Evolutionary conservation across 345 rosid species (phyloP).

Genomic region (Anastatica hierochuntica): DNA sequence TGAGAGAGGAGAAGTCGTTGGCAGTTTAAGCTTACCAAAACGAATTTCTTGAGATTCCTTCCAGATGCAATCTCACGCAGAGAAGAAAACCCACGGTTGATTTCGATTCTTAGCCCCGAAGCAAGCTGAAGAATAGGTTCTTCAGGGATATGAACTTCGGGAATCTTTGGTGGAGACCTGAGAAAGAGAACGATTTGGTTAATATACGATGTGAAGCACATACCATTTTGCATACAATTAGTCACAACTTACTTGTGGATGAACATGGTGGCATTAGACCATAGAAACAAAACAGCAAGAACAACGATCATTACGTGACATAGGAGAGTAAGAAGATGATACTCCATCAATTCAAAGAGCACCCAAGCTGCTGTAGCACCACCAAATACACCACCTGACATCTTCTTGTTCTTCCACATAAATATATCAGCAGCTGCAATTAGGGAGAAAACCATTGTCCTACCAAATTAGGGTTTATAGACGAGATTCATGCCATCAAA

Average conservation of each 20-base stretch:
- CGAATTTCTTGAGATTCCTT: conserved; percentile 89
- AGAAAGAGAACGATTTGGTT: neutral
- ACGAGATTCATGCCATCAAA: too few relatives aligned
- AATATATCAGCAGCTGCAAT: conserved; percentile 69
- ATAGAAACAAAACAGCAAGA: conserved; percentile 42
- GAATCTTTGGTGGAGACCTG: conserved; percentile 70
- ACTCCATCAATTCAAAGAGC: too few relatives aligned
- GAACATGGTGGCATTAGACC: conserved; percentile 84
- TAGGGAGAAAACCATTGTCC: too few relatives aligned
- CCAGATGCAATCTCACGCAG: conserved; percentile 90
- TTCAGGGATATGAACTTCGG: conserved; percentile 69
- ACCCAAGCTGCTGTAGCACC: conserved; percentile 76
- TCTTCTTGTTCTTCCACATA: conserved; percentile 15
- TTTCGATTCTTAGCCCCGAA: conserved; percentile 58
- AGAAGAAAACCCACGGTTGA: conserved; percentile 46
- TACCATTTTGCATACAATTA: too few relatives aligned
- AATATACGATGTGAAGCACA: too few relatives aligned
- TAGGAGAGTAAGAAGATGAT: conserved; percentile 61
- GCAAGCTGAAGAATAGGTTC: conserved; percentile 67
- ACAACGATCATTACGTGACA: conserved; percentile 44
- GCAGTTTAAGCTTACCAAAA: conserved; percentile 52
- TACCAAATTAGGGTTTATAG: too few relatives aligned
- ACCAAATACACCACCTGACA: conserved; percentile 78
- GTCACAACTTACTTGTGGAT: conserved; percentile 85
- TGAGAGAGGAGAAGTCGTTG: neutral